phyloP scores from a whole-genome alignment of 2,329 filamentous ascomycete species.

The Rutstroemia sp. region DNA sequence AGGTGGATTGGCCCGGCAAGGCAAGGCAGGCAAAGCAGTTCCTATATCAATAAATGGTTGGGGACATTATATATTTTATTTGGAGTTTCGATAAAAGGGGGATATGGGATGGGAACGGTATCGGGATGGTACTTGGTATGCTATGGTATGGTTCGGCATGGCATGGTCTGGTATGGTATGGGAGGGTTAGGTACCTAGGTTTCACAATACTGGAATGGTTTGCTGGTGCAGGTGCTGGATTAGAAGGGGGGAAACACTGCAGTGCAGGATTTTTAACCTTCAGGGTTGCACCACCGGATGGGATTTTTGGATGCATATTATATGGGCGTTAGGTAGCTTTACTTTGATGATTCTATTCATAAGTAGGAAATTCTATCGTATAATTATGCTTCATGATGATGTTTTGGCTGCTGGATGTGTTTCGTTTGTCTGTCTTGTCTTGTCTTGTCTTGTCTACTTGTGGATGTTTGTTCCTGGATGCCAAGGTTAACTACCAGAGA shows the following conservation, averaged over 20 bases:
- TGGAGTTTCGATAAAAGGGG: slow-evolving; percentile 8
- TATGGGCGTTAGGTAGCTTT: neutral
- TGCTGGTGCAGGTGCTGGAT: too few species aligned
- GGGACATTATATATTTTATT: neutral
- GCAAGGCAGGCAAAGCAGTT: neutral
- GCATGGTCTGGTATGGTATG: neutral
- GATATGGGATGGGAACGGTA: neutral
- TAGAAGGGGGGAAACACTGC: too few species aligned
- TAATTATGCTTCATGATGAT: neutral
- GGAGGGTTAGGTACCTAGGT: neutral
- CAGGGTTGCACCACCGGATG: neutral
- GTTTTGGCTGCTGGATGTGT: neutral
- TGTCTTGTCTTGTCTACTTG: too few species aligned
- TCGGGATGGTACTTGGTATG: neutral
- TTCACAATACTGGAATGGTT: too few species aligned
- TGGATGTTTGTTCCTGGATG: too few species aligned
- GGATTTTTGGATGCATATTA: neutral
- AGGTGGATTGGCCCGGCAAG: neutral
- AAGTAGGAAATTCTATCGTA: neutral
- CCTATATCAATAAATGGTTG: neutral
- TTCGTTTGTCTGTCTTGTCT: neutral
- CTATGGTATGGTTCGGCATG: too few species aligned
- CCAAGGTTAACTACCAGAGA: too few species aligned
- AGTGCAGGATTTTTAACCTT: neutral
- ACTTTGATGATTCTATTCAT: neutral